These are phyloP conservation scores for Stephania yunnanensis DNA, from an alignment of 164 flowering plant species.

Conservation along the genomic window DNA sequence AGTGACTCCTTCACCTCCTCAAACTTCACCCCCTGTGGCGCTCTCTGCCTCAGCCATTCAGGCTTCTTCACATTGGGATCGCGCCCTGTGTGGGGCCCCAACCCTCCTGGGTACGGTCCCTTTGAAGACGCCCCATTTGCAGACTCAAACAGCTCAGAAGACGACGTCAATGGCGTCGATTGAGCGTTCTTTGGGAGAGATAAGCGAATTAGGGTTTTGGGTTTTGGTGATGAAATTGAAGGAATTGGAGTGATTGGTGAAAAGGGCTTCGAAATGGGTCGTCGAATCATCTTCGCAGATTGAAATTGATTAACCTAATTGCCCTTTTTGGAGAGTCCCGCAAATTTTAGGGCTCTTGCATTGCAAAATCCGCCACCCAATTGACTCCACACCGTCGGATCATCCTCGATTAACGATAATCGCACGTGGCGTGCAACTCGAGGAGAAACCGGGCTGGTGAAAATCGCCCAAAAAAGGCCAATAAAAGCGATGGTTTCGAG, in stretches of 20 bases:
- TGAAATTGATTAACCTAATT: no score
- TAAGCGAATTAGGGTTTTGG: constrained; percentile 7
- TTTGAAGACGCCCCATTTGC: constrained; percentile 8
- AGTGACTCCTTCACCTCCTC: constrained; percentile 64
- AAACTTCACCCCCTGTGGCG: constrained; percentile 72
- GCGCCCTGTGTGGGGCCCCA: constrained; percentile 74
- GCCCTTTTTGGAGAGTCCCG: no score
- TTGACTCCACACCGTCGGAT: no score
- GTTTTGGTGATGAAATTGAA: constrained; percentile 12
- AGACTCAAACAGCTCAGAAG: constrained; percentile 29
- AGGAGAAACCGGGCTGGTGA: background rate
- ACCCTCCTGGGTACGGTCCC: constrained; percentile 37
- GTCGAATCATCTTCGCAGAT: constrained; percentile 17
- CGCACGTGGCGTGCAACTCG: no score
- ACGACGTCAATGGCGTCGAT: background rate
- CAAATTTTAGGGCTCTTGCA: no score
- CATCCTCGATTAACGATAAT: no score
- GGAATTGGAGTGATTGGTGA: constrained; percentile 13
- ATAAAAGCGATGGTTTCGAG: no score
- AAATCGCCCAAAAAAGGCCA: no score
- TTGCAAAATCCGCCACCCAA: no score
- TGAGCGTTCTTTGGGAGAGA: background rate
- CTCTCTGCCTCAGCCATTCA: constrained; percentile 79
- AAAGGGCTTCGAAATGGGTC: constrained; percentile 18
- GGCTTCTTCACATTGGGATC: constrained; percentile 87